A percentile compares a stretch with the other conserved stretches of the same genome.
These are phyloP conservation scores for Syzygium oleosum DNA, from an alignment of 345 rosid species.

Conservation along the genomic window DNA sequence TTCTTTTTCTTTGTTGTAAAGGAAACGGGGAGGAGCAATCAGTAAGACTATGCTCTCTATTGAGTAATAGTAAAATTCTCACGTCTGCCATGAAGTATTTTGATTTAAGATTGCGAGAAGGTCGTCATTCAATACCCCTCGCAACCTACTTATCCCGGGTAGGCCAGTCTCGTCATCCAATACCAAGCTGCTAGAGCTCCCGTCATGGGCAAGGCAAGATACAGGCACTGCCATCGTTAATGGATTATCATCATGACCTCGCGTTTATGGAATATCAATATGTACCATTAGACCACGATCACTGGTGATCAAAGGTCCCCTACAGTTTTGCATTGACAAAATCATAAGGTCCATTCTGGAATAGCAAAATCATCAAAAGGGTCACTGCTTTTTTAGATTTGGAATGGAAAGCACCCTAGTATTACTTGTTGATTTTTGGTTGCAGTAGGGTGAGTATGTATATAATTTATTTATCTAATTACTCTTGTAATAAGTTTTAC, in stretches of 20 bases:
- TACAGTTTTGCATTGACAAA: background rate
- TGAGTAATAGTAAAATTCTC: background rate
- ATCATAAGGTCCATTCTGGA: background rate
- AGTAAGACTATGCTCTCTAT: background rate
- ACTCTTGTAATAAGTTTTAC: background rate
- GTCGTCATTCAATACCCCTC: background rate
- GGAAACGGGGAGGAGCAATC: background rate
- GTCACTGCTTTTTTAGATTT: background rate
- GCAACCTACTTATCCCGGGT: background rate
- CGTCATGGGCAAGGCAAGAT: background rate
- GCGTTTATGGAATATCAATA: rapidly evolving
- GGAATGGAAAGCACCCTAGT: background rate
- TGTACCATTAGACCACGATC: background rate
- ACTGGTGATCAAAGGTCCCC: background rate
- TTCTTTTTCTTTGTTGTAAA: background rate
- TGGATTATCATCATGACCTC: background rate
- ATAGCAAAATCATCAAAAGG: background rate
- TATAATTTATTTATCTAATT: background rate
- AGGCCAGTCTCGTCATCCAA: background rate
- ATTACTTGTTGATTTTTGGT: background rate
- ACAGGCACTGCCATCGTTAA: background rate
- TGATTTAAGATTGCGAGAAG: background rate
- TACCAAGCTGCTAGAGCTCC: background rate
- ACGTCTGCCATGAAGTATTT: background rate
- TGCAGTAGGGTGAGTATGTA: background rate